Percentiles rank a stretch among this genome's conserved stretches.
Evolutionary conservation across 2,329 filamentous ascomycete species (phyloP).

Genomic region (Byssochlamys sp.): DNA sequence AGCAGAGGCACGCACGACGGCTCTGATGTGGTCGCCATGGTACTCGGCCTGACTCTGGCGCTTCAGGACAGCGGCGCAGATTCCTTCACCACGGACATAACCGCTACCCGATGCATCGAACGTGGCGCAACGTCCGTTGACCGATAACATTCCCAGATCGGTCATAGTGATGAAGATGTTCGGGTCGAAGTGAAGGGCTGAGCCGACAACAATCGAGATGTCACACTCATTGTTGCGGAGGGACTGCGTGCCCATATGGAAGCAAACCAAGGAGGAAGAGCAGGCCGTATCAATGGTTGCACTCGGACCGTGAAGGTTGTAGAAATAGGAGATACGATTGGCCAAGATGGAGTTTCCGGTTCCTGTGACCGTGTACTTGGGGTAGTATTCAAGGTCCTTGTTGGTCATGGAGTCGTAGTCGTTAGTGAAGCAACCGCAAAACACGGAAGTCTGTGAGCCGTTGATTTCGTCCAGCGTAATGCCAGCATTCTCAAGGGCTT

Average conservation of each 20-base stretch:
- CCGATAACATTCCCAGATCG: constrained; percentile 35
- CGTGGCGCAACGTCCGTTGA: constrained; percentile 40
- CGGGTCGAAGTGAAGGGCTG: constrained; percentile 12
- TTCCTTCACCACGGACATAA: constrained; percentile 41
- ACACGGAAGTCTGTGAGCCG: constrained; percentile 17
- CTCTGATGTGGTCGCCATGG: constrained; percentile 31
- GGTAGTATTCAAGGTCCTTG: constrained; percentile 9
- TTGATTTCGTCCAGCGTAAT: constrained; percentile 8
- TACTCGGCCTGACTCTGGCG: constrained; percentile 34
- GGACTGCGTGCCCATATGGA: constrained; percentile 13
- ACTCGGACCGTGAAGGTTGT: constrained; percentile 26
- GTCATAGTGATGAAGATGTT: constrained; percentile 11
- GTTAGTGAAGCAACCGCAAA: constrained; percentile 11
- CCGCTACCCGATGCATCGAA: constrained; percentile 34
- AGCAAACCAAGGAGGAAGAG: constrained; percentile 22
- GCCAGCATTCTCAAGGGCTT: constrained; percentile 10
- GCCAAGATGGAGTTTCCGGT: constrained; percentile 21
- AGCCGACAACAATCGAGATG: constrained; percentile 12
- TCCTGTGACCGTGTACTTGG: constrained; percentile 9
- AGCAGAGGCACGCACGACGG: constrained; percentile 15
- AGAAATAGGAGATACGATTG: constrained; percentile 26
- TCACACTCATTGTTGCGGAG: constrained; percentile 9
- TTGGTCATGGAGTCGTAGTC: constrained; percentile 14
- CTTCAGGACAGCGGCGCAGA: constrained; percentile 41
- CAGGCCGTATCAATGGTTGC: constrained; percentile 35